Conservation (phyloP, 176 grass and related monocot species). For the Aegilops bicornis region DNA sequence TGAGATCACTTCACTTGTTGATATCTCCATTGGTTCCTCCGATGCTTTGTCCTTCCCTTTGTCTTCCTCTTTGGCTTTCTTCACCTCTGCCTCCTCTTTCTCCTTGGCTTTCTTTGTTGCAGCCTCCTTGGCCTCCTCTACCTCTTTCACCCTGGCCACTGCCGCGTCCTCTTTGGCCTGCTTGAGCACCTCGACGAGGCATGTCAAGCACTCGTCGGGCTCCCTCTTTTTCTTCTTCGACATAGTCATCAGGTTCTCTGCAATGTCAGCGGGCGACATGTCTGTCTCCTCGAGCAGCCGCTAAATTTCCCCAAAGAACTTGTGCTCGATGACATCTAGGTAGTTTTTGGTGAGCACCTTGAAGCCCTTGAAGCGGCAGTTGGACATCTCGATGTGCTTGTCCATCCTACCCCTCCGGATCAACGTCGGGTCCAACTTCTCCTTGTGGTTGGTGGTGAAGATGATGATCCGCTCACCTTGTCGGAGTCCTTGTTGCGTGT, state of each 20-base stretch:
- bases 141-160: background rate
- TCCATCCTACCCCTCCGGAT: constrained; percentile 47
- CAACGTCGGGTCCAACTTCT: too few relatives aligned
- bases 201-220: background rate
- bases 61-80: background rate
- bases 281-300: constrained; percentile 40
- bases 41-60: background rate
- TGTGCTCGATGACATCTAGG: background rate
- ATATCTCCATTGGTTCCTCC: background rate
- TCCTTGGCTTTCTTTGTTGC: background rate
- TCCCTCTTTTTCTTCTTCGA: background rate
- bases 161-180: background rate
- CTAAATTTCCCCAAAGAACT: constrained; percentile 10
- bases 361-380: constrained; percentile 46
- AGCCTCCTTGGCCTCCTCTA: background rate
- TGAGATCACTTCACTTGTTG: background rate
- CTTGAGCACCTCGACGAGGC: background rate
- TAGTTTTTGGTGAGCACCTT: constrained; percentile 43
- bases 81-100: background rate
- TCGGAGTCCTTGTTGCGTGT: background rate
- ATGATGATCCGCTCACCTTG: too few relatives aligned
- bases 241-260: background rate
- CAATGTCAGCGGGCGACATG: constrained; percentile 42
- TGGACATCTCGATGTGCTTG: constrained; percentile 74
- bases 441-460: too few relatives aligned